Conservation (phyloP, 176 grass and related monocot species). For the Triticum timopheevii region DNA sequence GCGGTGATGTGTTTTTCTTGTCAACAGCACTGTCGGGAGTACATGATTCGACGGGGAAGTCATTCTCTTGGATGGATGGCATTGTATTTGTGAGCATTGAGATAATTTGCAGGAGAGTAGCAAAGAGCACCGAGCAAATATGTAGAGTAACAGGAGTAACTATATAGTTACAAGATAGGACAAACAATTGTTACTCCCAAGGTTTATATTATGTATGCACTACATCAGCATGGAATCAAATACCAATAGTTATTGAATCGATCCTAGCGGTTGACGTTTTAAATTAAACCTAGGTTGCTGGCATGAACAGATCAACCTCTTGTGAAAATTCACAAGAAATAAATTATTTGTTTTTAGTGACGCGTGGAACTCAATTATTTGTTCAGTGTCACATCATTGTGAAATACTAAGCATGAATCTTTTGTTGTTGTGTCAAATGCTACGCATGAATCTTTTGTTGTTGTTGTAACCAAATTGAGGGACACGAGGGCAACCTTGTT, state of each 20-base stretch:
- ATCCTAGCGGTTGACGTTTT: not conserved
- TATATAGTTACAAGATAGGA: slow-evolving; percentile 21
- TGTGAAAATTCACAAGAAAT: not conserved
- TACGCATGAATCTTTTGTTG: slow-evolving; percentile 24
- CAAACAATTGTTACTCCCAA: slow-evolving; percentile 26
- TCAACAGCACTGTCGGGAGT: slow-evolving; percentile 8
- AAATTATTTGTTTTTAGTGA: not conserved
- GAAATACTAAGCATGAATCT: slow-evolving; percentile 26
- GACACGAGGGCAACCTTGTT: slow-evolving; percentile 16
- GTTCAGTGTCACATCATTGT: slow-evolving; percentile 21
- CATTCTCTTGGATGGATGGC: slow-evolving; percentile 19
- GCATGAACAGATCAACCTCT: not conserved
- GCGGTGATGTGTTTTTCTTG: not conserved
- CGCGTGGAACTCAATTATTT: not conserved
- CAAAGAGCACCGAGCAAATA: not conserved
- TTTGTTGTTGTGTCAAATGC: slow-evolving; percentile 23
- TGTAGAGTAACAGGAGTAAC: slow-evolving; percentile 16
- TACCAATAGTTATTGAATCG: not conserved
- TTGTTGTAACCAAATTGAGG: slow-evolving; percentile 26
- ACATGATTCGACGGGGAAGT: not conserved
- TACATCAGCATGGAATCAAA: slow-evolving; percentile 7
- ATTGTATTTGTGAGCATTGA: slow-evolving; percentile 27
- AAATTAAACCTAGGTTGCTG: not conserved
- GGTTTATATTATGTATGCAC: slow-evolving; percentile 18
- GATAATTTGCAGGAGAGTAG: slow-evolving; percentile 27